A percentile compares a stretch with the other conserved stretches of the same genome.
phyloP scores from a whole-genome alignment of 495 filamentous ascomycete species.

The Aspergillus campestris region DNA sequence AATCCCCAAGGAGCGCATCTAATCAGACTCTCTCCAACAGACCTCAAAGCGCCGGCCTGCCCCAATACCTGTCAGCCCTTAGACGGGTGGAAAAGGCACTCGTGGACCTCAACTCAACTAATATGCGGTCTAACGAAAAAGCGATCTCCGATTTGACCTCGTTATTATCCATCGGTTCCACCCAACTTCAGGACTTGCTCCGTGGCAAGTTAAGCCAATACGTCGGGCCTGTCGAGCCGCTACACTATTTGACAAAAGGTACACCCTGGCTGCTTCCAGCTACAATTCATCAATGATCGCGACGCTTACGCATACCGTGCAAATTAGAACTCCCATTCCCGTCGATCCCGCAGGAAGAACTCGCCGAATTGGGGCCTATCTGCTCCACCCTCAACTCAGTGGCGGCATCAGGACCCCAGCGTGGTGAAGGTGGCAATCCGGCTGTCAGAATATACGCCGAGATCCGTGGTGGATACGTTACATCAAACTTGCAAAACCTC shows the following conservation, averaged over 20 bases:
- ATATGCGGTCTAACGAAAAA: constrained; percentile 84
- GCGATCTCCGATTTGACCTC: constrained; percentile 72
- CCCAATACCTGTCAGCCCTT: constrained; percentile 81
- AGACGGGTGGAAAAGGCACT: constrained; percentile 80
- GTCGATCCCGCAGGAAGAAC: constrained; percentile 46
- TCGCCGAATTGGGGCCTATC: constrained; percentile 50
- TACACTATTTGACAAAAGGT: constrained; percentile 91
- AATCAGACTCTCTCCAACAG: constrained; percentile 23
- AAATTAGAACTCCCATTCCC: constrained; percentile 59
- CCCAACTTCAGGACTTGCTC: constrained; percentile 75
- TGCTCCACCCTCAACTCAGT: constrained; percentile 49
- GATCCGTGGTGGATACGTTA: constrained; percentile 76
- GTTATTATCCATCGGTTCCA: constrained; percentile 67
- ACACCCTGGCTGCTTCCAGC: background rate
- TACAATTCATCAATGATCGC: background rate
- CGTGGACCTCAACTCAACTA: constrained; percentile 70
- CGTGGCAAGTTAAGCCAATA: constrained; percentile 66
- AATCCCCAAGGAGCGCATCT: background rate
- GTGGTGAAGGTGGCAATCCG: constrained; percentile 42
- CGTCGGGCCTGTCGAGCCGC: constrained; percentile 68
- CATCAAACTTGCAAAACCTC: constrained; percentile 69
- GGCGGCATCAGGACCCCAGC: constrained; percentile 37
- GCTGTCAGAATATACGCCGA: constrained; percentile 77
- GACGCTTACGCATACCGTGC: background rate
- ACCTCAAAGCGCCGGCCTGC: constrained; percentile 68